Conservation (phyloP, 139 green algal genomes). For the Chlorella ohadii region DNA sequence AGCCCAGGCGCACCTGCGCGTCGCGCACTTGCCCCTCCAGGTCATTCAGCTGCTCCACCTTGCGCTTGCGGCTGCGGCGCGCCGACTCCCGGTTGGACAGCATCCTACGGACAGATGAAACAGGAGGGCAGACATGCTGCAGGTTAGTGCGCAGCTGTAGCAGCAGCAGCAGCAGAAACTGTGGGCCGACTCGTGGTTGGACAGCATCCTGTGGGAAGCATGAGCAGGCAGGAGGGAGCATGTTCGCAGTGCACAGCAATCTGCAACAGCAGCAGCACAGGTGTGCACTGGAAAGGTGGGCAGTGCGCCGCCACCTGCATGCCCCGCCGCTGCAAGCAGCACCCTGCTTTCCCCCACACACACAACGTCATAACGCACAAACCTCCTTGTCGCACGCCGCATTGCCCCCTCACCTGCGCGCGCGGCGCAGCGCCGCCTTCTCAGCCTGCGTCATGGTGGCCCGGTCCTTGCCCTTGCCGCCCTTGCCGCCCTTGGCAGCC, state of each 20-base stretch:
- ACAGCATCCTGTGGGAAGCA: slow-evolving; percentile 69
- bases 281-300: no score
- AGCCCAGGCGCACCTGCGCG: neutral
- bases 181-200: slow-evolving; percentile 86
- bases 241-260: no score
- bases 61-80: slow-evolving; percentile 75
- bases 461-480: neutral
- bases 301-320: no score
- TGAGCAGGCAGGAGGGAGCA: neutral
- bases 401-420: slow-evolving; percentile 7
- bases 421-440: slow-evolving; percentile 6
- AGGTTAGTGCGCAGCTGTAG: no score
- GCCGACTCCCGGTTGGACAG: slow-evolving; percentile 89
- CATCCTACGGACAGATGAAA: slow-evolving; percentile 58
- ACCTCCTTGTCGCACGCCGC: no score
- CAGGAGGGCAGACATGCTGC: no score
- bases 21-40: slow-evolving; percentile 66
- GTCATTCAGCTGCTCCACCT: slow-evolving; percentile 84
- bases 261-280: no score
- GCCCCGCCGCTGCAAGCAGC: no score
- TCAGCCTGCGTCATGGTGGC: no score
- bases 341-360: no score
- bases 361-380: no score
- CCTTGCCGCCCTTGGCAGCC: neutral
- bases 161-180: slow-evolving; percentile 6